Conservation (phyloP, 2,329 filamentous ascomycete genomes). For the Neopestalotiopsis rosae region DNA sequence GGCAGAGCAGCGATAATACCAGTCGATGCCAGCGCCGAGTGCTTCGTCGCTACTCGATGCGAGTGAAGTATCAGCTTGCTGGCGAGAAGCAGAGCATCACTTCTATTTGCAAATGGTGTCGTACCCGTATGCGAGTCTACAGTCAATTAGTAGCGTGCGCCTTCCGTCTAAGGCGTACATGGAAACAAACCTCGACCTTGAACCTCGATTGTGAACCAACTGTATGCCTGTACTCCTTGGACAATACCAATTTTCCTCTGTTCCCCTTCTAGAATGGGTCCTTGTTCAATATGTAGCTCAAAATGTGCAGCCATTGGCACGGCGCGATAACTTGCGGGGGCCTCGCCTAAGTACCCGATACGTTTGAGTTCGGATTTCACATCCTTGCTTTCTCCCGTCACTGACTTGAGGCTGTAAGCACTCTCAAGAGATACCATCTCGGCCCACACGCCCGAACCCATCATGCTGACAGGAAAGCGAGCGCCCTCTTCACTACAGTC, state of each 20-base stretch:
- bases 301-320: conserved; percentile 79
- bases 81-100: conserved; percentile 72
- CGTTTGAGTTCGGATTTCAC: conserved; percentile 73
- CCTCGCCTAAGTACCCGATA: conserved; percentile 71
- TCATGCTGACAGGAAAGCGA: conserved; percentile 77
- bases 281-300: conserved; percentile 86
- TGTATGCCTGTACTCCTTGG: conserved; percentile 75
- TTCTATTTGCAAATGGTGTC: conserved; percentile 69
- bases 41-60: conserved; percentile 64
- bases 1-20: conserved; percentile 72
- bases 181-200: conserved; percentile 52
- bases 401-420: conserved; percentile 67
- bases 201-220: conserved; percentile 73
- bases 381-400: conserved; percentile 63
- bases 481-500: conserved; percentile 76
- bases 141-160: neutral
- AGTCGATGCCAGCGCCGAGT: conserved; percentile 69
- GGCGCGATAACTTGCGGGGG: conserved; percentile 59
- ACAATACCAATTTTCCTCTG: conserved; percentile 72
- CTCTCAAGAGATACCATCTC: conserved; percentile 65
- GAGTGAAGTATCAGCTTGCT: conserved; percentile 71
- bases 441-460: conserved; percentile 78
- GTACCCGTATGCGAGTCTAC: conserved; percentile 76
- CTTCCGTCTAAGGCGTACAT: neutral
- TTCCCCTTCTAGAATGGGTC: conserved; percentile 72